Evolutionary conservation across 2,329 filamentous ascomycete species (phyloP), one percentile per base, ranked within the genome.

Genomic region (Colletotrichum simmondsii): DNA sequence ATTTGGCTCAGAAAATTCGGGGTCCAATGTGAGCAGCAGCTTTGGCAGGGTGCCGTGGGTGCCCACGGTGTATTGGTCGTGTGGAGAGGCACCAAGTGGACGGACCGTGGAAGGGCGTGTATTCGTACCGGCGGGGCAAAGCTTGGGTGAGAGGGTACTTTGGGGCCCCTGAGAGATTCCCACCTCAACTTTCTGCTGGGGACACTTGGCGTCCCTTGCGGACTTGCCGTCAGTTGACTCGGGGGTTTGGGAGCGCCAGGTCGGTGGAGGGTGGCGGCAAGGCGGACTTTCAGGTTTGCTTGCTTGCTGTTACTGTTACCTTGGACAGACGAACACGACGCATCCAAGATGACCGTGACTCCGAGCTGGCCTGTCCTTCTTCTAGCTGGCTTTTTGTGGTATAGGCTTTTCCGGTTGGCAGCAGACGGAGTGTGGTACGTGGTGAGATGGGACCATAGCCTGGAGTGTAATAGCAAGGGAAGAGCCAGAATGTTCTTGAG

Each of bases 1-100:
- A 70, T 73, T 61, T 56, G 61, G 56, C 46, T 73, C 60, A 52
- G 46, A 37, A 65, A 70, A 65, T 71, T 73, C 66, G 66, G 71
- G 71, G 71, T 73, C 71, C 71, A 73, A 49, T 64, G 26, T 70
- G 49, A 32, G 42, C 68, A 32, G 42, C 68, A 68, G 46, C 56
- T 52, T 32, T 49, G 58, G 49, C 49, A 62, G 46, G 37, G 69
- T 66, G 61, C 60, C 14, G 35, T 57, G 46, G 37, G 69, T 66
- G 61, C 60, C 37, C 16, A 42, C 37, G 37, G 16, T 42, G 37
- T 19, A 65, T 28, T 46, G 22, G 26, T 49, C 32, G 24, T 32
- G 66, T 68, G 69, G 69, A 53, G 60, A 58, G 30, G 22, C 19
- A 32, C 59, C 19, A 35, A 35, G 26, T 37, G 22, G 28, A 49